These are phyloP conservation scores for Arabidopsis lyrata DNA, from an alignment of 441 rosid genomes.

Conservation along the genomic window DNA sequence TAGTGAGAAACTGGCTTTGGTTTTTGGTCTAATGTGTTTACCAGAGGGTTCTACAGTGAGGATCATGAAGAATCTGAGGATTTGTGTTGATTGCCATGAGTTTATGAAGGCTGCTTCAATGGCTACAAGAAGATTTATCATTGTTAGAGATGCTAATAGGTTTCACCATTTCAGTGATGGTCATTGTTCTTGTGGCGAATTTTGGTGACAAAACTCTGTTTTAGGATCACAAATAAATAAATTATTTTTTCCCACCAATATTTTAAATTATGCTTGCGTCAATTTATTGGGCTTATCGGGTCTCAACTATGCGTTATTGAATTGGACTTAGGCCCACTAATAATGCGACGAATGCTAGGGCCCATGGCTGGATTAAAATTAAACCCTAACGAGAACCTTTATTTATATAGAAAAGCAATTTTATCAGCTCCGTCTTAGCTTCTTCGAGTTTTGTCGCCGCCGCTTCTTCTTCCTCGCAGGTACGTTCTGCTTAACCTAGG, in stretches of 20 bases:
- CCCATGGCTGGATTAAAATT: conserved; percentile 6
- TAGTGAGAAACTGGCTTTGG: conserved; percentile 68
- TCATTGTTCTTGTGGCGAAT: conserved; percentile 62
- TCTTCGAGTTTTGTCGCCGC: conserved; percentile 23
- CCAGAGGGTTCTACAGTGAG: conserved; percentile 49
- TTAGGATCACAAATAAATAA: background rate
- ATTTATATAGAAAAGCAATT: conserved; percentile 15
- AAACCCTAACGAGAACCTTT: conserved; percentile 41
- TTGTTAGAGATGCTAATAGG: conserved; percentile 65
- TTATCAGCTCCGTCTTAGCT: conserved; percentile 9
- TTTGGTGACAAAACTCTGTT: conserved; percentile 53
- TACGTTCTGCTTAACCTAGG: conserved; percentile 18
- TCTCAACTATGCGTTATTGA: background rate
- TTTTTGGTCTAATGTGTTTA: conserved; percentile 57
- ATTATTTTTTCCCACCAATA: background rate
- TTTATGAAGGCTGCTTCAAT: conserved; percentile 65
- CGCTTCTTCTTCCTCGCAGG: conserved; percentile 38
- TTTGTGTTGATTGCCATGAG: conserved; percentile 70
- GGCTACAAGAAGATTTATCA: conserved; percentile 49
- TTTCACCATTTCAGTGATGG: conserved; percentile 70
- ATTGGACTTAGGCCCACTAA: background rate
- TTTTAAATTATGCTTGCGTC: background rate
- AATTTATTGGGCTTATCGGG: background rate
- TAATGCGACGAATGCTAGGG: background rate
- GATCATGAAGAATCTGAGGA: conserved; percentile 69